Evolutionary conservation across 2,329 filamentous ascomycete species (phyloP), one percentile per base, ranked within the genome.

Genomic region (Juglanconis juglandina): DNA sequence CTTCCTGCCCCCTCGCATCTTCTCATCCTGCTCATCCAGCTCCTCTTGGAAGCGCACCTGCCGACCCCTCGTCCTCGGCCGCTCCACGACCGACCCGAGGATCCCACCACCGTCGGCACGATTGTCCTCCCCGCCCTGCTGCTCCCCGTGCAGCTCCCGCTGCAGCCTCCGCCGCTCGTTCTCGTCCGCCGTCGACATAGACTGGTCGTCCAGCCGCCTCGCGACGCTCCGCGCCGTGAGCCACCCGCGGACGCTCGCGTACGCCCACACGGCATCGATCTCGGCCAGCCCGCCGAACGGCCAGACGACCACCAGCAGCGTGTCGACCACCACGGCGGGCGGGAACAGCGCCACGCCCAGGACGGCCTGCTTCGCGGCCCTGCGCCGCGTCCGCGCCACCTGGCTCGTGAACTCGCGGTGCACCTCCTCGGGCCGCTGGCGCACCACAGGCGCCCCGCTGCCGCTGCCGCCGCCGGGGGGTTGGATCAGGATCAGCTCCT

Each of bases 261-360:
- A 59, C 42, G 52, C 52, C 57, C 57, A 59, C 5, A 59, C 57
- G 3, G 50, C 57, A 9, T 59, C 57, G n/a, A 59, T 59, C 44
- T 59, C 57, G 0, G 57, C 57, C 50, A 59, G 4, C 3, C 57
- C 57, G 2, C 57, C 57, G 34, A 59, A 59, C 1, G 57, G 57
- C 57, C 57, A 59, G 7, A 59, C 24, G 2, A 59, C 50, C 1
- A 50, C 57, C 6, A 42, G 41, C 1, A 59, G 44, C 1, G 57
- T 59, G 9, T 59, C 57, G 7, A 59, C 41, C 1, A 49, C 57
- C 1, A 59, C n/a, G n/a, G 50, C 35, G 6, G 57, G 57, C 34
- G 46, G 41, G 30, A 59, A 54, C 33, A 59, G 24, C 24, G 47
- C 17, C 34, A 44, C 32, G 10, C 50, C 48, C 1, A 59, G 32